Percentiles rank a stretch among this genome's conserved stretches.
These are phyloP conservation scores for Malbranchea zuffiana DNA, from an alignment of 2,329 filamentous ascomycete genomes.

Conservation along the genomic window DNA sequence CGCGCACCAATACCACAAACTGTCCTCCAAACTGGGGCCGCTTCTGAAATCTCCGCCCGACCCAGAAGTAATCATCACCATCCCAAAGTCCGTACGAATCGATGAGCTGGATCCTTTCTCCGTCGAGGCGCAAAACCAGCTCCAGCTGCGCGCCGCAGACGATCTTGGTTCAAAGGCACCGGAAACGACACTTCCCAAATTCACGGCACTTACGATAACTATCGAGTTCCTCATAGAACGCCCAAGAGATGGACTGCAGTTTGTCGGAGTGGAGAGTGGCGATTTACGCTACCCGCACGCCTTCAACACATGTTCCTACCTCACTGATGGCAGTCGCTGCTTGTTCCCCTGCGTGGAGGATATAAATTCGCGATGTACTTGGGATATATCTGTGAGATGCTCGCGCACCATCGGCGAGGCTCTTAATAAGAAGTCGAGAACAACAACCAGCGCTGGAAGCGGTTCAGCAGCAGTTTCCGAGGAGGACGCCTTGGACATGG, in stretches of 20 bases:
- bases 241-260: constrained; percentile 79
- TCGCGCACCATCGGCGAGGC: constrained; percentile 77
- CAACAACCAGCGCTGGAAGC: constrained; percentile 17
- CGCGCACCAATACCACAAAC: constrained; percentile 63
- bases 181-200: constrained; percentile 37
- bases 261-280: constrained; percentile 70
- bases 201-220: constrained; percentile 50
- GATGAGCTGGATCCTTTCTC: constrained; percentile 48
- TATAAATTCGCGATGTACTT: constrained; percentile 65
- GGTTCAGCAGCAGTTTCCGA: constrained; percentile 39
- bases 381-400: constrained; percentile 79
- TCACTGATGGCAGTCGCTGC: constrained; percentile 68
- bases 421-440: constrained; percentile 26
- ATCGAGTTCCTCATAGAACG: constrained; percentile 69
- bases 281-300: constrained; percentile 81
- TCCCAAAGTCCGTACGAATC: constrained; percentile 52
- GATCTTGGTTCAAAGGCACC: constrained; percentile 24
- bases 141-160: constrained; percentile 32
- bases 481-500: constrained; percentile 79
- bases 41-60: constrained; percentile 42
- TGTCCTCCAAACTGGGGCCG: constrained; percentile 57
- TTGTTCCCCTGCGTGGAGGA: constrained; percentile 93
- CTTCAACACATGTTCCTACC: constrained; percentile 71
- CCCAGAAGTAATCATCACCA: constrained; percentile 47
- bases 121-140: constrained; percentile 38